Evolutionary conservation across 768 basidiomycete species (phyloP).

Genomic region (Lentinula guzmanii): DNA sequence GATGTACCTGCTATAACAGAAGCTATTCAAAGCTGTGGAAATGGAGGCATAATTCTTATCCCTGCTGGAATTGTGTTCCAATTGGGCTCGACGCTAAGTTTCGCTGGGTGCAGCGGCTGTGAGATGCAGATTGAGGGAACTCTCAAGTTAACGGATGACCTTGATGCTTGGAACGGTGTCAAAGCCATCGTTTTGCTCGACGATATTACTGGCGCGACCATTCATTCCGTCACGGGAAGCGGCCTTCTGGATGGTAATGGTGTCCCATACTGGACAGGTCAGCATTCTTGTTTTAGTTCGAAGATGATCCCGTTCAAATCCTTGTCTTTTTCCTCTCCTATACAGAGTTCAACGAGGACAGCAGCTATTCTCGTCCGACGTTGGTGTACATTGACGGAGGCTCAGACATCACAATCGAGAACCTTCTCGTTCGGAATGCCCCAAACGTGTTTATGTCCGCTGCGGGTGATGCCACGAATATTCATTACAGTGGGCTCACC

Average conservation of each 20-base stretch:
- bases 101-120: slow-evolving; percentile 22
- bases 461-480: slow-evolving; percentile 19
- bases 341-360: slow-evolving; percentile 21
- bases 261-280: slow-evolving; percentile 22
- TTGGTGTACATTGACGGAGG: slow-evolving; percentile 21
- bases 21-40: slow-evolving; percentile 23
- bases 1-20: slow-evolving; percentile 24
- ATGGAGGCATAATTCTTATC: slow-evolving; percentile 24
- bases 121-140: slow-evolving; percentile 25
- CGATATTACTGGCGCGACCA: slow-evolving; percentile 16
- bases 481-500: slow-evolving; percentile 17
- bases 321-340: background rate
- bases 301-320: background rate
- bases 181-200: slow-evolving; percentile 17
- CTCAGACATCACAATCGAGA: slow-evolving; percentile 21
- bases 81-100: slow-evolving; percentile 20
- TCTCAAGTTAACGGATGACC: slow-evolving; percentile 21
- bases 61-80: slow-evolving; percentile 19
- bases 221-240: slow-evolving; percentile 21
- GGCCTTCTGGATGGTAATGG: slow-evolving; percentile 26
- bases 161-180: slow-evolving; percentile 22
- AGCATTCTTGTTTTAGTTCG: background rate
- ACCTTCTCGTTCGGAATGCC: slow-evolving; percentile 22
- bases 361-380: slow-evolving; percentile 21
- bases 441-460: slow-evolving; percentile 26